Evolutionary conservation across 805 yeast species (phyloP).

Genomic region (Yamadazyma tumulicola): DNA sequence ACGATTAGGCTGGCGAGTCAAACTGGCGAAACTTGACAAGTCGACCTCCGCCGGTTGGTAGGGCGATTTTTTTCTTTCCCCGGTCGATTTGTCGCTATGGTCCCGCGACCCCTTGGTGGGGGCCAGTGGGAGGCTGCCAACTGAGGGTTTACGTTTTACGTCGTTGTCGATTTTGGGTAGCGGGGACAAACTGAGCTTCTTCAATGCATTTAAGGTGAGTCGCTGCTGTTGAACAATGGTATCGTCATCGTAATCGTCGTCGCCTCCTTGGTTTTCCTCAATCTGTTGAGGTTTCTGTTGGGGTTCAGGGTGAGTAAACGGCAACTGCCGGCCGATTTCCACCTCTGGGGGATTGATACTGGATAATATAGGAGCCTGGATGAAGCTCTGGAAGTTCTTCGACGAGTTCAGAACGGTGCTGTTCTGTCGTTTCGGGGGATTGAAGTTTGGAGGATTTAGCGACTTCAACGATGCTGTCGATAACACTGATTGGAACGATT

Average conservation of each 20-base stretch:
- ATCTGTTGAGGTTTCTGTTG: constrained; percentile 1
- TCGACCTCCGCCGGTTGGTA: constrained; percentile 47
- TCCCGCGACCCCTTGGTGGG: too few relatives aligned
- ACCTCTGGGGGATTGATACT: constrained; percentile 32
- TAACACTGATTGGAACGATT: constrained; percentile 42
- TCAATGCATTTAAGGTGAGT: constrained; percentile 41
- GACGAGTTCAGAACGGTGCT: constrained; percentile 22
- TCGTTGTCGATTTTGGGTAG: constrained; percentile 33
- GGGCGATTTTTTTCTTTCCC: constrained; percentile 21
- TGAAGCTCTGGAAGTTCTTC: constrained; percentile 41
- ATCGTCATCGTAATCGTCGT: constrained; percentile 18
- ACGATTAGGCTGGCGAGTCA: constrained; percentile 40
- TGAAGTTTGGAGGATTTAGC: constrained; percentile 17
- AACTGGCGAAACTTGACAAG: constrained; percentile 40
- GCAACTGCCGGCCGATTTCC: constrained; percentile 40
- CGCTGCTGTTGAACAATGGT: constrained; percentile 39
- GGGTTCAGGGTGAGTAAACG: constrained; percentile 22
- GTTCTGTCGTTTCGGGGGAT: constrained; percentile 9
- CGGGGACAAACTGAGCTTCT: constrained; percentile 40
- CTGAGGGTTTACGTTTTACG: constrained; percentile 1
- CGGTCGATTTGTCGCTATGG: not conserved
- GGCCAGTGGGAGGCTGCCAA: constrained; percentile 4
- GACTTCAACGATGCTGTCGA: constrained; percentile 42
- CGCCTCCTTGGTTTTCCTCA: constrained; percentile 1
- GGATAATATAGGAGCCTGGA: constrained; percentile 44